phyloP scores from a whole-genome alignment of 1,284 basidiomycete species.

The Ceratobasidium sp. region DNA sequence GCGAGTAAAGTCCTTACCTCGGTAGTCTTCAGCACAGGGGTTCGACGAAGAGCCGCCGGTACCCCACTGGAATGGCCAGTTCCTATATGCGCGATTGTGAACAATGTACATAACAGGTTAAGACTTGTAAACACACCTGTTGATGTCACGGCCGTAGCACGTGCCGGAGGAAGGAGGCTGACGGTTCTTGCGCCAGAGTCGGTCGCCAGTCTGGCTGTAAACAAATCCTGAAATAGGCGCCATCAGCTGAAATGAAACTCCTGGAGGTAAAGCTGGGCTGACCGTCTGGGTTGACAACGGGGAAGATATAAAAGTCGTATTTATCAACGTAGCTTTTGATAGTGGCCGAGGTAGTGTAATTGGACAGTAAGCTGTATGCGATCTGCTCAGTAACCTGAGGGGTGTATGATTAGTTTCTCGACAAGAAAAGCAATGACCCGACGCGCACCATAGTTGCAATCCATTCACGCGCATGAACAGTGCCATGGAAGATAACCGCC shows the following conservation, averaged over 20 bases:
- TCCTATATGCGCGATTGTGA: slow-evolving; percentile 14
- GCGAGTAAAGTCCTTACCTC: slow-evolving; percentile 2
- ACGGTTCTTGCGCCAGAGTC: slow-evolving; percentile 47
- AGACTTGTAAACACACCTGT: slow-evolving; percentile 4
- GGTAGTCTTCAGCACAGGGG: slow-evolving; percentile 41
- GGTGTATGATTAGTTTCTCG: too few species aligned
- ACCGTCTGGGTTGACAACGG: slow-evolving; percentile 47
- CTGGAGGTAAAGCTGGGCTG: neutral
- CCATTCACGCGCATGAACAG: slow-evolving; percentile 47
- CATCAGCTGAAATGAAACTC: too few species aligned
- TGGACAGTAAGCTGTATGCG: slow-evolving; percentile 42
- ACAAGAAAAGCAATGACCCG: too few species aligned
- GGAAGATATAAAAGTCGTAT: slow-evolving; percentile 48
- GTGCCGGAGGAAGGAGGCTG: slow-evolving; percentile 38
- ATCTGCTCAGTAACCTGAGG: slow-evolving; percentile 43
- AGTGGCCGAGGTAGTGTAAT: slow-evolving; percentile 45
- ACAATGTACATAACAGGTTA: neutral
- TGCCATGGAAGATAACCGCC: slow-evolving; percentile 45
- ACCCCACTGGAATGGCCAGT: slow-evolving; percentile 46
- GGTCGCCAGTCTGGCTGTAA: slow-evolving; percentile 39
- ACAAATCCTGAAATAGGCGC: slow-evolving; percentile 34
- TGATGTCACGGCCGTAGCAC: slow-evolving; percentile 45
- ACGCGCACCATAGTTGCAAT: slow-evolving; percentile 43
- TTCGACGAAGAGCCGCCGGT: slow-evolving; percentile 38
- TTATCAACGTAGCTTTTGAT: slow-evolving; percentile 48